Base-by-base conservation (phyloP, 352 stramenopile species). In the Globisporangium splendens region DNA sequence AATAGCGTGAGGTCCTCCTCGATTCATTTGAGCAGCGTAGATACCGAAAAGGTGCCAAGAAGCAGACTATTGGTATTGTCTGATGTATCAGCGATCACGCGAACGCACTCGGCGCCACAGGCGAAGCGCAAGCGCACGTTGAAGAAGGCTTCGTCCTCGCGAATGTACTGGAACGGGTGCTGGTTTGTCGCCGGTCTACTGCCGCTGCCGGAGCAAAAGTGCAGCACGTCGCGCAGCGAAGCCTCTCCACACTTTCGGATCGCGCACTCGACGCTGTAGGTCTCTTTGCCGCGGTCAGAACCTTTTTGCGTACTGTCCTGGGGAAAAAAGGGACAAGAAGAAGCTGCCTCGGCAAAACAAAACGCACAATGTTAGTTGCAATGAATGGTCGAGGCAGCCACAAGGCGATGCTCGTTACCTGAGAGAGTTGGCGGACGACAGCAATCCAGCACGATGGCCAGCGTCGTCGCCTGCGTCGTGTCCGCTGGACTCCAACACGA, bases 1-100 rank as follows among this genome's bases (percentile, higher is more conserved):
- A 89, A 56, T 2, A 88, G 52, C 17, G 74, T 70, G 21, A 87
- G 46, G 38, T 89, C 77, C n/a, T 83, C 62, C 2, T 80, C 61
- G 12, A 89, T 58, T 78, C 81, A 91, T 35, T 67, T 43, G 17
- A 91, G 57, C 12, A 84, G 48, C 39, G 82, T 77, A 21, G 77
- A 70, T 0, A 71, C 63, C 24, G 65, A 70, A 20, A 89, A 47
- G 35, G 48, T 65, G 0, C 78, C 81, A 0, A 86, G 70, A 21
- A 89, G 54, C 3, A 66, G 44, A 39, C 70, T 69, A 21, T 43
- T 57, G 3, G 18, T 0, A 15, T 55, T 43, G 20, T 47, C 49
- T 8, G 59, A 54, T 28, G 65, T 59, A 12, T 74, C 61, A 3
- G 63, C 65, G 41, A 83, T 46, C 38, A 89, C 75, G 21, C 72